Evolutionary conservation across 176 grass and related monocot species (phyloP).

Genomic region (Dactylis glomerata): DNA sequence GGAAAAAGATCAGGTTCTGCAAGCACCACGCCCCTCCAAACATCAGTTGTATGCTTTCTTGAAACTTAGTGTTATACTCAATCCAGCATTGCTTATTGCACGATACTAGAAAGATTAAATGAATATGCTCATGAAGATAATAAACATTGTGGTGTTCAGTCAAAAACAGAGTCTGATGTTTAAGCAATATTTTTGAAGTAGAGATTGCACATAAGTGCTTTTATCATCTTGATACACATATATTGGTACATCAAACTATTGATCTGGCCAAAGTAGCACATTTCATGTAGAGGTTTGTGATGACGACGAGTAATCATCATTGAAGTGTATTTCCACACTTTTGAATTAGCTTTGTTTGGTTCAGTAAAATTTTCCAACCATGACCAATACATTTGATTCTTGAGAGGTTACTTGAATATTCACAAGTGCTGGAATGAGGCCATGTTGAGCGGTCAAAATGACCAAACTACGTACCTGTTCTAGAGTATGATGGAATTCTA

Average conservation of each 20-base stretch:
- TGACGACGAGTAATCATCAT: background rate
- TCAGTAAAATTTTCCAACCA: background rate
- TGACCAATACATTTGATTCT: slow-evolving; percentile 26
- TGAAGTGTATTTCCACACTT: background rate
- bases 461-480: slow-evolving; percentile 73
- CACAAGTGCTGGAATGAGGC: slow-evolving; percentile 54
- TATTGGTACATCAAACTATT: background rate
- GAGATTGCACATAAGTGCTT: background rate
- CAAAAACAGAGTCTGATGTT: background rate
- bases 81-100: slow-evolving; percentile 12
- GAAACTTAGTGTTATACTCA: background rate
- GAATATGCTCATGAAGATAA: background rate
- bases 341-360: slow-evolving; percentile 12
- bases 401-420: slow-evolving; percentile 74
- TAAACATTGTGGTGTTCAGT: background rate
- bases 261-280: background rate
- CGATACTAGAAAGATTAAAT: background rate
- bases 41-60: slow-evolving; percentile 70
- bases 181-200: background rate
- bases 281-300: background rate
- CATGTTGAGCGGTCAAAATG: slow-evolving; percentile 68
- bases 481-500: slow-evolving; percentile 77
- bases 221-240: background rate
- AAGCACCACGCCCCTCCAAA: slow-evolving; percentile 39
- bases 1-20: slow-evolving; percentile 56